phyloP scores from a whole-genome alignment of 306 rosid genomes.

The Prinsepia uniflora region DNA sequence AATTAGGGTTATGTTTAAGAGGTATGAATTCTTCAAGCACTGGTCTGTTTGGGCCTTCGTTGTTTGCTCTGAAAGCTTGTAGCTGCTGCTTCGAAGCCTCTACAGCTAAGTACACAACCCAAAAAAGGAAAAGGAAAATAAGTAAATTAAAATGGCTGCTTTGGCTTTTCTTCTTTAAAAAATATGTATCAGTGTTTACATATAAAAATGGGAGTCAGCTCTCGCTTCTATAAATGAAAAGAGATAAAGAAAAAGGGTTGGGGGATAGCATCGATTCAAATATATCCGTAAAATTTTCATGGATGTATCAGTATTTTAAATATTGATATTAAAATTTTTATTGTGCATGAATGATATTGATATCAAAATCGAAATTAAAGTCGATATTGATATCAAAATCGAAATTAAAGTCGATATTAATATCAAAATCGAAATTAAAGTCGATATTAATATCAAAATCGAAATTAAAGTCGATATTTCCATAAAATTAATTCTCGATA shows the following conservation, averaged over 20 bases:
- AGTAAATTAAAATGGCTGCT: not conserved
- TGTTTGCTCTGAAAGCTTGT: slow-evolving; percentile 47
- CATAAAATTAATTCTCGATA: too few relatives aligned
- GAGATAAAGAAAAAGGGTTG: slow-evolving; percentile 31
- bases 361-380: too few relatives aligned
- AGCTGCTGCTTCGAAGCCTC: slow-evolving; percentile 85
- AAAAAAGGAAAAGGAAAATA: not conserved
- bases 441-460: too few relatives aligned
- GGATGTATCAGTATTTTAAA: too few relatives aligned
- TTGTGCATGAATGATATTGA: too few relatives aligned
- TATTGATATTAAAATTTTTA: too few relatives aligned
- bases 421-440: too few relatives aligned
- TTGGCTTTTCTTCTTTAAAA: slow-evolving; percentile 16
- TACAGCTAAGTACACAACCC: slow-evolving; percentile 43
- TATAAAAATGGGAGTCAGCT: not conserved
- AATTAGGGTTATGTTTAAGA: slow-evolving; percentile 43
- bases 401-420: too few relatives aligned
- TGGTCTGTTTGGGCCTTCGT: slow-evolving; percentile 52
- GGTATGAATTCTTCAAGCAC: slow-evolving; percentile 95
- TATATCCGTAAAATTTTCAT: too few relatives aligned
- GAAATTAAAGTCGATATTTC: too few relatives aligned
- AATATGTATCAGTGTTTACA: not conserved
- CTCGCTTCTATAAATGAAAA: slow-evolving; percentile 29
- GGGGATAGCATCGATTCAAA: not conserved
- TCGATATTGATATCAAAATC: too few relatives aligned